Base-by-base conservation (phyloP, 2,329 filamentous ascomycete genomes). In the Dactylellina parvicollis region DNA sequence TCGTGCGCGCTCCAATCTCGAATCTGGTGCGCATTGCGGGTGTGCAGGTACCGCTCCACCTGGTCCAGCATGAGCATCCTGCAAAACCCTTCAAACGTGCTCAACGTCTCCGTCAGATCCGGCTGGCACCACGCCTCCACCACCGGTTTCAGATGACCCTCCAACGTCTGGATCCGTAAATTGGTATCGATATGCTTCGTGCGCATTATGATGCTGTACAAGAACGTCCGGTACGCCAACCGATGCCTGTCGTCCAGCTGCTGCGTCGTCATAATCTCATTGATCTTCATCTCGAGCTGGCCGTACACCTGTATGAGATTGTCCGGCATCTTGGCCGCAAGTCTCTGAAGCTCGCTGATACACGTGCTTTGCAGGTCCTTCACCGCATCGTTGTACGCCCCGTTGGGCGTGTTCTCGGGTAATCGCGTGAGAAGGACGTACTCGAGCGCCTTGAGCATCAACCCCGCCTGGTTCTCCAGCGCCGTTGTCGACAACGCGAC, bases 191-290 rank as follows among this genome's bases (percentile, higher is more conserved):
- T 85, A 44, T 88, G 88, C 20, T 85, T 89, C 34, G 92, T 89
- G 71, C 95, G 92, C 80, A 98, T 94, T 77, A 90, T 91, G 75
- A 99, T 95, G 70, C 96, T 95, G 80, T 99, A 96, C 0, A 98
- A 84, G 75, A 98, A 94, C 8, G 92, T 94, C 77, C 89, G 91
- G 78, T 96, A 93, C 1, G 93, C 92, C 78, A 95, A 89, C 66
- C 91, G 88, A 30, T 93, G 87, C 78, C 93, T 92, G 77, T 94
- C 90, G 78, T 97, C 94, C 28, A 90, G 82, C 60, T 86, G 85
- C 28, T 90, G 87, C 50, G 90, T 87, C 74, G 88, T 84, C 79
- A 90, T 86, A 83, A 96, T 88, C 79, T 94, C 90, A 71, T 90
- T 89, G 71, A 98, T 89, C 78, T 92, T 92, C 36, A 85, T 85